phyloP scores from a whole-genome alignment of 148 eudicot genomes.

The Persicaria maculosa region DNA sequence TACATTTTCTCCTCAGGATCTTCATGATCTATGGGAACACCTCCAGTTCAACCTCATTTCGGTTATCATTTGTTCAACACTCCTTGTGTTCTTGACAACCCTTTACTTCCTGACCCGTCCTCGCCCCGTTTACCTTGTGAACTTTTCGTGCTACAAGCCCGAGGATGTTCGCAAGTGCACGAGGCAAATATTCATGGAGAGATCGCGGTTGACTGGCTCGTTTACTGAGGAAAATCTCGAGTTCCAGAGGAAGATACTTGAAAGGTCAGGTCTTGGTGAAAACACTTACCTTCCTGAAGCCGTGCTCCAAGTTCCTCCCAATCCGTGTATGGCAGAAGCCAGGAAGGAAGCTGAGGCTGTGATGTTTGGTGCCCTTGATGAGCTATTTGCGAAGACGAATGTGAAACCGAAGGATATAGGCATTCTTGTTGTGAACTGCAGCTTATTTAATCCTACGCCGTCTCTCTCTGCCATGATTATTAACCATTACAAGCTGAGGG shows the following conservation, averaged over 20 bases:
- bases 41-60: neutral
- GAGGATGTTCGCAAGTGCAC: slow-evolving; percentile 1
- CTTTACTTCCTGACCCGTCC: neutral
- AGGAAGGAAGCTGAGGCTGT: neutral
- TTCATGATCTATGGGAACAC: neutral
- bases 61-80: neutral
- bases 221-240: neutral
- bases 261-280: neutral
- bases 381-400: neutral
- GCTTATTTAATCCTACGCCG: neutral
- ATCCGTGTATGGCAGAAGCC: neutral
- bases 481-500: neutral
- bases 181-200: neutral
- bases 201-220: neutral
- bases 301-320: neutral
- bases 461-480: neutral
- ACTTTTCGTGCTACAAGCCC: neutral
- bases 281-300: neutral
- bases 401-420: neutral
- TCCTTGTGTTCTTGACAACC: neutral
- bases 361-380: slow-evolving; percentile 2
- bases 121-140: neutral
- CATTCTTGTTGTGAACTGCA: slow-evolving; percentile 1
- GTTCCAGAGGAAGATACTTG: slow-evolving; percentile 1
- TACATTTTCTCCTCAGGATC: neutral